Conservation (phyloP, 768 basidiomycete species). For the Gautieria morchelliformis region DNA sequence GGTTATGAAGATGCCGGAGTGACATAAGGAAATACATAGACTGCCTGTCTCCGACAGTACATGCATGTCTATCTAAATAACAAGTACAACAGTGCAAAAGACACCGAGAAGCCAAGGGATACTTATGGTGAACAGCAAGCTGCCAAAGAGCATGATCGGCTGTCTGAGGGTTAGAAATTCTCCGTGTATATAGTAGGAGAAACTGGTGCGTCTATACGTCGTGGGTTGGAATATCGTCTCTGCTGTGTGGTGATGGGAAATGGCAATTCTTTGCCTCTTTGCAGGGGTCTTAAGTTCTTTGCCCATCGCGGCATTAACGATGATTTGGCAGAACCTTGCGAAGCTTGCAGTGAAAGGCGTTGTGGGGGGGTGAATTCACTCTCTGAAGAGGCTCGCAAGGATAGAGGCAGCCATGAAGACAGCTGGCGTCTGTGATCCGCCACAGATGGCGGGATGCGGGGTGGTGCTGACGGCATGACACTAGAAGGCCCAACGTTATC, state of each 20-base stretch:
- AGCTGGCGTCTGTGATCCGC: not conserved
- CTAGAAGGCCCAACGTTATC: not conserved
- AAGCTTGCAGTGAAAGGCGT: not conserved
- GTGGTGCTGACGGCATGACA: not conserved
- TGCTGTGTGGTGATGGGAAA: not conserved
- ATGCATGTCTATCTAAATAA: not conserved
- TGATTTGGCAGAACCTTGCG: not conserved
- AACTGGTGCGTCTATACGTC: slow-evolving; percentile 5
- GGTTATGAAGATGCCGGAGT: too few relatives aligned
- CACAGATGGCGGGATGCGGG: not conserved
- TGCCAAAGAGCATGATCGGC: too few relatives aligned
- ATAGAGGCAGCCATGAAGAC: slow-evolving; percentile 3
- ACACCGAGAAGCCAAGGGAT: not conserved
- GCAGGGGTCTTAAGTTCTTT: not conserved
- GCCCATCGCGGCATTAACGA: slow-evolving; percentile 2
- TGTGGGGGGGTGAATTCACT: not conserved
- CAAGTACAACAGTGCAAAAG: not conserved
- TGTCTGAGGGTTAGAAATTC: not conserved
- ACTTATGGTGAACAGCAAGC: not conserved
- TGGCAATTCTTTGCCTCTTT: slow-evolving; percentile 2
- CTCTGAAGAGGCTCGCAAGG: not conserved
- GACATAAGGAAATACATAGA: too few relatives aligned
- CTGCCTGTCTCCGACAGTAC: too few relatives aligned
- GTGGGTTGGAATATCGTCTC: not conserved
- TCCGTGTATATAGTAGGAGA: not conserved